Percentiles rank a stretch among this genome's conserved stretches.
These are phyloP conservation scores for Leccinellum albellum DNA, from an alignment of 768 basidiomycete genomes.

Conservation along the genomic window DNA sequence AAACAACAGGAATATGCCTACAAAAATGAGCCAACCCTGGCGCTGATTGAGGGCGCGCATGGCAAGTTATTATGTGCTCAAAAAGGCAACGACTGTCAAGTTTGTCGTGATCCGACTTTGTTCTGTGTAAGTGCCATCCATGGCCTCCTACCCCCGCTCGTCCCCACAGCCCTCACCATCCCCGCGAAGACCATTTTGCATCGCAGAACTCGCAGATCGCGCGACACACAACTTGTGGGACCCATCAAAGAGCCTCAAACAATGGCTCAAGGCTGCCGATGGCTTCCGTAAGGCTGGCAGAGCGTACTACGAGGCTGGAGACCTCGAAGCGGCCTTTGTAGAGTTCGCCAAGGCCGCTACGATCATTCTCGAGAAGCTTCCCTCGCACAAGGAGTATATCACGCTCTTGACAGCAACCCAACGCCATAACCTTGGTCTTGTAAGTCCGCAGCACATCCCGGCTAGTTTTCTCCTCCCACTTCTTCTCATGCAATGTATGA, in stretches of 20 bases:
- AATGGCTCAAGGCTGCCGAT: constrained; percentile 64
- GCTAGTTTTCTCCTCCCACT: not conserved
- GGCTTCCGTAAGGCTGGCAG: constrained; percentile 55
- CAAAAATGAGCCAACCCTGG: constrained; percentile 41
- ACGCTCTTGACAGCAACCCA: constrained; percentile 53
- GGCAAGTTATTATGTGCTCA: constrained; percentile 2
- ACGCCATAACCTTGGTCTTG: constrained; percentile 63
- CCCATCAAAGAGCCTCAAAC: constrained; percentile 56
- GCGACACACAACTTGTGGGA: constrained; percentile 58
- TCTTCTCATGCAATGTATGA: not conserved
- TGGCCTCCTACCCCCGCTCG: constrained; percentile 18
- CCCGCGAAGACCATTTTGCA: constrained; percentile 49
- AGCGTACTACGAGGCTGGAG: constrained; percentile 42
- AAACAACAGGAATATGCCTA: constrained; percentile 43
- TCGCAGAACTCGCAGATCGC: constrained; percentile 61
- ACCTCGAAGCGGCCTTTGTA: constrained; percentile 71
- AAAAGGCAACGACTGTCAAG: constrained; percentile 19
- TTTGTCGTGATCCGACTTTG: no score
- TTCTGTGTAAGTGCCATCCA: constrained; percentile 10
- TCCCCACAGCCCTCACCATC: constrained; percentile 16
- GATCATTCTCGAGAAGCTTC: constrained; percentile 75
- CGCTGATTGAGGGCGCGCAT: constrained; percentile 18
- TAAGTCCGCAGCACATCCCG: constrained; percentile 40
- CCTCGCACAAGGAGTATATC: constrained; percentile 63
- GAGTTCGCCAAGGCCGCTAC: constrained; percentile 71